phyloP scores from a whole-genome alignment of 768 basidiomycete species.

The Phlegmacium glaucopus region DNA sequence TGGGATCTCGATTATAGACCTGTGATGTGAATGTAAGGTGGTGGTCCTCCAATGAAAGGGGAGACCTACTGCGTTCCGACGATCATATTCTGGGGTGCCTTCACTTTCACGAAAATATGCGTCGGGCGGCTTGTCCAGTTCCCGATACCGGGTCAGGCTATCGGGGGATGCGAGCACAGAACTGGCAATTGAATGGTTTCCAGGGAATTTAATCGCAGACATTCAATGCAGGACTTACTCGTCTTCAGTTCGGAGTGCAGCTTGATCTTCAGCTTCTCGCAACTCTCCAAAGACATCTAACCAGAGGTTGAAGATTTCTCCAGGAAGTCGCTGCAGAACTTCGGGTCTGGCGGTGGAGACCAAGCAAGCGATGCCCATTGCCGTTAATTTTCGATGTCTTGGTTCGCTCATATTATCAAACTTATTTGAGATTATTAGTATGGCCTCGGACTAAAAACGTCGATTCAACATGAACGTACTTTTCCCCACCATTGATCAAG shows the following conservation, averaged over 20 bases:
- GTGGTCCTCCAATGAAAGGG: slow-evolving; percentile 1
- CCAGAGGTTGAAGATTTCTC: slow-evolving; percentile 85
- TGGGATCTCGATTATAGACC: slow-evolving; percentile 69
- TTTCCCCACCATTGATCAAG: slow-evolving; percentile 83
- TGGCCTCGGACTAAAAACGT: neutral
- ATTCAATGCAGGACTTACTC: slow-evolving; percentile 18
- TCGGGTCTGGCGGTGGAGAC: slow-evolving; percentile 73
- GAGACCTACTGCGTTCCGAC: slow-evolving; percentile 61
- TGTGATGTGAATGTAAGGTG: slow-evolving; percentile 27
- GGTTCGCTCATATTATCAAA: slow-evolving; percentile 92
- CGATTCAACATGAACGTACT: slow-evolving; percentile 40
- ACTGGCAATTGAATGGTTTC: neutral
- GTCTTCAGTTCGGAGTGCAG: slow-evolving; percentile 25
- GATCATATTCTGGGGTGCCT: slow-evolving; percentile 72
- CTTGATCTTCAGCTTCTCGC: slow-evolving; percentile 56
- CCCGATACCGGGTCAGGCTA: slow-evolving; percentile 66
- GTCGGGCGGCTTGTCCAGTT: slow-evolving; percentile 53
- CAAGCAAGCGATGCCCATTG: slow-evolving; percentile 77
- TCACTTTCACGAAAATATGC: slow-evolving; percentile 62
- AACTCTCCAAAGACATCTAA: slow-evolving; percentile 85
- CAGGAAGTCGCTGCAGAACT: slow-evolving; percentile 66
- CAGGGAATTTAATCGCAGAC: neutral
- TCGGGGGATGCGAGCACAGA: slow-evolving; percentile 31
- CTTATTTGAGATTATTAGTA: slow-evolving; percentile 32
- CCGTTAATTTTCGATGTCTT: slow-evolving; percentile 76